Evolutionary conservation across 768 basidiomycete species (phyloP), one percentile per base, ranked within the genome.

Genomic region (Calocybe gangraenosa): DNA sequence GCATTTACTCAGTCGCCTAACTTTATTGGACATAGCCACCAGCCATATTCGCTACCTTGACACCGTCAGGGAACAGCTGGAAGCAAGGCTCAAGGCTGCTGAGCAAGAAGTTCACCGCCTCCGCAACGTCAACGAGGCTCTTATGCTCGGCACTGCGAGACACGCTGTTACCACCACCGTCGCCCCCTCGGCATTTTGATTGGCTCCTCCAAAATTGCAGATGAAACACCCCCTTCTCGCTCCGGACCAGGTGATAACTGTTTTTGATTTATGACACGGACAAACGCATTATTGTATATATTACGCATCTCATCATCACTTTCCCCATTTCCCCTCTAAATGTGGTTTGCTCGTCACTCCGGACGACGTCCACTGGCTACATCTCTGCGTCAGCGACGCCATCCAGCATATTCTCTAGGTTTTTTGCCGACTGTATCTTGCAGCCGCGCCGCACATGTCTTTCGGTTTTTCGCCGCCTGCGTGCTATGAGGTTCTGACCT

Each of bases 41-140:
- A 82, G 80, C 42, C 89, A 93, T 67, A 86, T 94, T 72, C 79
- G 82, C 68, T 83, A 88, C 56, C 83, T 93, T 58, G 88, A 92
- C 71, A 79, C 84, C 63, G 81, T 84, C 55, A 84, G 82, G 53
- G 76, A 75, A 47, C 81, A 86, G 58, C 71, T 87, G 54, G 86
- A 88, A 73, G 77, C 76, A 61, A 74, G 84, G 61, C 75, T 91
- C 53, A 81, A 87, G 66, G 74, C 78, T 62, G 84, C 86, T 50
- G 88, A 91, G 65, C 74, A 79, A 47, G 88, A 91, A 69, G 84
- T 87, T 49, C 74, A 82, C 63, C 79, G 87, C 57, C 84, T 90
- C 58, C 79, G 87, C 65, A 83, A 78, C 59, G 82, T 92, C 55
- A 92, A 92, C 67, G 89, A 92, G 78, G 84, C 85, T 34, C 75